These are phyloP conservation scores for Ilyonectria mors-panacis DNA, from an alignment of 2,329 filamentous ascomycete species.

Conservation along the genomic window DNA sequence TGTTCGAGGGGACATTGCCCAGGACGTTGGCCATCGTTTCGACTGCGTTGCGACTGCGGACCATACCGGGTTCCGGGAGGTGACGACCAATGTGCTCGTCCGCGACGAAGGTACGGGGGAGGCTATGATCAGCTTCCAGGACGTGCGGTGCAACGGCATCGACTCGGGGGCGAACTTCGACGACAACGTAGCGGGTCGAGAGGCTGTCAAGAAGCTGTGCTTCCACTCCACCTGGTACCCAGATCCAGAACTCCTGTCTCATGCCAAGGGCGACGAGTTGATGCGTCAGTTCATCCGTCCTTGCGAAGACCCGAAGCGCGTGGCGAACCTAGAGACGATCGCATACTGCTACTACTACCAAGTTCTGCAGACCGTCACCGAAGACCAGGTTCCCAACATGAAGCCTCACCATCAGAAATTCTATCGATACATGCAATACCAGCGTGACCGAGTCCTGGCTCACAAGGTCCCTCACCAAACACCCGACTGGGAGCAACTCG, in stretches of 20 bases:
- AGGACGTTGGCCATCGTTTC: background rate
- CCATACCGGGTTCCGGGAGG: conserved; percentile 11
- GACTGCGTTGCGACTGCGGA: background rate
- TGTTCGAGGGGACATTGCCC: conserved; percentile 10
- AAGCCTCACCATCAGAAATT: conserved; percentile 26
- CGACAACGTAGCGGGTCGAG: background rate
- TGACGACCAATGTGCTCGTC: conserved; percentile 6
- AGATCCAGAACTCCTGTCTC: background rate
- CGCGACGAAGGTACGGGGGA: background rate
- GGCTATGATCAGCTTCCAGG: conserved; percentile 5
- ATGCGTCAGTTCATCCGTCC: no score
- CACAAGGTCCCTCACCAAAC: conserved; percentile 11
- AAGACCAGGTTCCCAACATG: conserved; percentile 6
- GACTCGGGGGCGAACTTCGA: background rate
- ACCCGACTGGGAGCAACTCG: conserved; percentile 13
- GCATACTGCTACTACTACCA: conserved; percentile 13
- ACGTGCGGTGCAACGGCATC: conserved; percentile 2
- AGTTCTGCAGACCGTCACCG: background rate
- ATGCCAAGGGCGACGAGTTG: no score
- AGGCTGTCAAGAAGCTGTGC: conserved; percentile 20
- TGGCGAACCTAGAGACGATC: conserved; percentile 4
- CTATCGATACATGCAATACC: conserved; percentile 24
- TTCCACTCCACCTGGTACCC: conserved; percentile 20
- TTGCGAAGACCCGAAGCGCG: background rate
- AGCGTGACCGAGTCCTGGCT: conserved; percentile 1